Evolutionary conservation across 345 rosid species (phyloP), one percentile per base, ranked within the genome.

Genomic region (Melastoma malabathricum): DNA sequence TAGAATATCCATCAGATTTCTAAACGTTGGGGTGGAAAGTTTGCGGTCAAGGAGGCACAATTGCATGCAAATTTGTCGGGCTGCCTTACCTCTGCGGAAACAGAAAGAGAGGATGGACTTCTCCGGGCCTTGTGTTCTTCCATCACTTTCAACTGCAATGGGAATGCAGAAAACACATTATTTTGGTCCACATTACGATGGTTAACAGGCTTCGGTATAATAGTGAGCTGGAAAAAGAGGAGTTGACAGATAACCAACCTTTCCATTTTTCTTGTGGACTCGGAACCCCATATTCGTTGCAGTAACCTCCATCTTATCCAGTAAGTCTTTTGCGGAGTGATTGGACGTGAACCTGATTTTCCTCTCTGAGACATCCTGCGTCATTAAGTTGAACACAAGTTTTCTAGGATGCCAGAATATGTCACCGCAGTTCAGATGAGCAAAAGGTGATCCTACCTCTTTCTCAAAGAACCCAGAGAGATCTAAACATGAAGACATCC

Each of bases 401-500:
- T 19, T 16, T 25, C 46, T 14, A 29, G 43, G 25, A 56, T 13
- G 2, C 2, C 17, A 4, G 18, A 2, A 6, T n/a, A n/a, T n/a
- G n/a, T n/a, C n/a, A n/a, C n/a, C n/a, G n/a, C n/a, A n/a, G n/a
- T n/a, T n/a, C n/a, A n/a, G n/a, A 38, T 41, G 45, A 7, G 7
- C 34, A 10, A 52, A 18, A 8, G 19, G 15, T 58, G 38, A 41
- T 48, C 48, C 18, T 13, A 90, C 98, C 96, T 86, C 96, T 66
- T 77, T 66, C 76, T 86, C 94, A 9, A 84, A 90, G 73, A 90
- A 84, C 58, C 98, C 95, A 2, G 96, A 90, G 52, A 90, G 82
- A 64, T 86, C 98, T 18, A 90, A 84, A 65, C 75, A 80, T 18
- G 96, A 90, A 43, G 96, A 86, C 98, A 90, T 90, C 64, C 98